A percentile compares a stretch with the other conserved stretches of the same genome.
These are phyloP conservation scores for Boechera divaricarpa DNA, from an alignment of 345 rosid genomes.

Conservation along the genomic window DNA sequence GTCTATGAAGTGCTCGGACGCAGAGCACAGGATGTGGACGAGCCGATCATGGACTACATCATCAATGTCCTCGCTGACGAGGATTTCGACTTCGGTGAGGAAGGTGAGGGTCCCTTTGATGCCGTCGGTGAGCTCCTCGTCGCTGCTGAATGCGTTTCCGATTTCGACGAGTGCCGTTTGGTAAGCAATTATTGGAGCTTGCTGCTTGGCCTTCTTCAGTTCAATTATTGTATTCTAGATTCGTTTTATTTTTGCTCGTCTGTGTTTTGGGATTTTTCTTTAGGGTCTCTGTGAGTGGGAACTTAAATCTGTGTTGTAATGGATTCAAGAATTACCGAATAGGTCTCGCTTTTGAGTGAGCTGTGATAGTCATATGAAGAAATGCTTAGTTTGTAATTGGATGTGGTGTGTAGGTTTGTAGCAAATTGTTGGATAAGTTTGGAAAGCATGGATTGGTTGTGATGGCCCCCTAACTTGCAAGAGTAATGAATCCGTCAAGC, in stretches of 20 bases:
- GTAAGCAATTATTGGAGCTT: too few relatives aligned
- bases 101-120: too few relatives aligned
- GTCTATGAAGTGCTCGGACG: too few relatives aligned
- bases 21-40: too few relatives aligned
- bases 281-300: neutral
- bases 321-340: neutral
- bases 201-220: too few relatives aligned
- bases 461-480: conserved; percentile 30
- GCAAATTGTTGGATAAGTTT: conserved; percentile 75
- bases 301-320: conserved; percentile 5
- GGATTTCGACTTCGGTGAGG: too few relatives aligned
- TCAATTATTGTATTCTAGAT: neutral
- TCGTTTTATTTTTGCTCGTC: neutral
- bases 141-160: too few relatives aligned
- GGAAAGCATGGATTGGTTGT: conserved; percentile 92
- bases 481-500: neutral
- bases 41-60: too few relatives aligned
- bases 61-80: too few relatives aligned
- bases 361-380: neutral
- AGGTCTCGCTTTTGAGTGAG: conserved; percentile 5
- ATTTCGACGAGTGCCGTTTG: too few relatives aligned
- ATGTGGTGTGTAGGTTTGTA: conserved; percentile 66
- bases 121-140: too few relatives aligned
- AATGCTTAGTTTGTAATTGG: conserved; percentile 3
- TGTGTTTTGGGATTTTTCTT: neutral